A percentile compares a stretch with the other conserved stretches of the same genome.
phyloP scores from a whole-genome alignment of 208 protist species.

The Leishmania gerbilli region DNA sequence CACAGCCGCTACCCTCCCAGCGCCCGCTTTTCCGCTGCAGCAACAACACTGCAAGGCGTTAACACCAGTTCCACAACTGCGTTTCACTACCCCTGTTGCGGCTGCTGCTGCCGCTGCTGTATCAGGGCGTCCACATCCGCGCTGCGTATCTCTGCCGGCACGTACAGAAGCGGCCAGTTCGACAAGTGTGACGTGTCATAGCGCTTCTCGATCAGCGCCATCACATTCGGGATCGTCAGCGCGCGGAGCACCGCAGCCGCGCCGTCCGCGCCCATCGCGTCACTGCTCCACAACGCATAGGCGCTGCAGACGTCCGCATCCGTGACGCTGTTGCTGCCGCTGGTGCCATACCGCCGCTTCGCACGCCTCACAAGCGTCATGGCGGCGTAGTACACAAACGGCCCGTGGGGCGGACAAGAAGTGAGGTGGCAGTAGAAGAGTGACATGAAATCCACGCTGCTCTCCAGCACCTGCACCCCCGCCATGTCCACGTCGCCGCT shows the following conservation, averaged over 20 bases:
- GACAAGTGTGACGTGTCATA: slow-evolving; percentile 68
- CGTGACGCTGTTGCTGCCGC: background rate
- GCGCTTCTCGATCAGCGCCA: slow-evolving; percentile 59
- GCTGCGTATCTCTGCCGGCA: slow-evolving; percentile 64
- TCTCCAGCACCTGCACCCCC: slow-evolving; percentile 38
- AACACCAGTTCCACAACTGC: background rate
- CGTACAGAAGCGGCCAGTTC: slow-evolving; percentile 77
- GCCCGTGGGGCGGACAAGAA: slow-evolving; percentile 66
- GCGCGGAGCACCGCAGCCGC: slow-evolving; percentile 22
- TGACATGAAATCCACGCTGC: slow-evolving; percentile 65
- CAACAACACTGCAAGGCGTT: background rate
- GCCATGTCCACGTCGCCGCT: slow-evolving; percentile 12
- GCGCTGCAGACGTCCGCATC: background rate
- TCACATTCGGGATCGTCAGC: slow-evolving; percentile 51
- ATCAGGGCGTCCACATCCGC: slow-evolving; percentile 58
- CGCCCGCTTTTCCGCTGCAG: background rate
- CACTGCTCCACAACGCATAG: background rate
- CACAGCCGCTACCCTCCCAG: background rate
- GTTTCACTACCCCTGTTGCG: background rate
- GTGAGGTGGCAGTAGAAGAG: slow-evolving; percentile 76
- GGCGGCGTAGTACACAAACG: slow-evolving; percentile 71
- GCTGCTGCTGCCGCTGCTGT: slow-evolving; percentile 11
- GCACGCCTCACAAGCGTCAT: slow-evolving; percentile 72
- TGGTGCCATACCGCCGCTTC: slow-evolving; percentile 18
- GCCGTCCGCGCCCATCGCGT: slow-evolving; percentile 15